Conservation (phyloP, 352 stramenopile genomes). For the Globisporangium abappressorium region DNA sequence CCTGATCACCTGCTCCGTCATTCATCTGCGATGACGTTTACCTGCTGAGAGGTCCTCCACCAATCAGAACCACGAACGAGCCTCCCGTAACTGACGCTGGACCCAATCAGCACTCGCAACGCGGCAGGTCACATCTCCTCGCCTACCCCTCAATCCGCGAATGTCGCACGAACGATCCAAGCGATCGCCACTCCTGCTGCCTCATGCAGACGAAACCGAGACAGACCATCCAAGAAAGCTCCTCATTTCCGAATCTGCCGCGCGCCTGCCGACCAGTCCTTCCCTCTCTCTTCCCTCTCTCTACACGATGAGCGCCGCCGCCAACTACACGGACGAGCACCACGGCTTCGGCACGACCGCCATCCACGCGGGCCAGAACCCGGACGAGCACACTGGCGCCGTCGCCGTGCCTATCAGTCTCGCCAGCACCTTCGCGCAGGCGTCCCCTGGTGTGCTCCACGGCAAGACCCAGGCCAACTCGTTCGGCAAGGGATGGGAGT, state of each 20-base stretch:
- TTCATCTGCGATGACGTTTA: conserved; percentile 5
- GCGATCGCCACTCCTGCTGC: not conserved
- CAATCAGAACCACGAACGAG: not conserved
- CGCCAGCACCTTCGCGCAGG: conserved; percentile 88
- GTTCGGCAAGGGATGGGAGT: conserved; percentile 95
- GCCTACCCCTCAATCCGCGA: not conserved
- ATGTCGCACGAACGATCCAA: conserved; percentile 1
- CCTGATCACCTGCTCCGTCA: not conserved
- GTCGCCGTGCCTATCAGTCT: conserved; percentile 91
- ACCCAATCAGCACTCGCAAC: conserved; percentile 5
- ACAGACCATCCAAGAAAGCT: not conserved
- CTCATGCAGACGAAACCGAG: conserved; percentile 4
- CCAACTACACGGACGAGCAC: conserved; percentile 72
- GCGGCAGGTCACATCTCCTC: not conserved
- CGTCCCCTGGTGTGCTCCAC: conserved; percentile 71
- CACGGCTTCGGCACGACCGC: conserved; percentile 77
- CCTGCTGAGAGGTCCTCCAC: not conserved
- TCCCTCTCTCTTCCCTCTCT: not conserved
- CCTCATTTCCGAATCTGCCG: conserved; percentile 17
- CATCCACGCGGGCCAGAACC: conserved; percentile 83
- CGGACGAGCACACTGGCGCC: conserved; percentile 72
- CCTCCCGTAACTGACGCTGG: not conserved
- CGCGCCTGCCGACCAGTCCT: conserved; percentile 1
- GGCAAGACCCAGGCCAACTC: conserved; percentile 79
- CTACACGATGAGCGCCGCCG: conserved; percentile 40